Evolutionary conservation across 2,329 filamentous ascomycete species (phyloP), one percentile per base, ranked within the genome.

Genomic region (Grosmannia huntii): DNA sequence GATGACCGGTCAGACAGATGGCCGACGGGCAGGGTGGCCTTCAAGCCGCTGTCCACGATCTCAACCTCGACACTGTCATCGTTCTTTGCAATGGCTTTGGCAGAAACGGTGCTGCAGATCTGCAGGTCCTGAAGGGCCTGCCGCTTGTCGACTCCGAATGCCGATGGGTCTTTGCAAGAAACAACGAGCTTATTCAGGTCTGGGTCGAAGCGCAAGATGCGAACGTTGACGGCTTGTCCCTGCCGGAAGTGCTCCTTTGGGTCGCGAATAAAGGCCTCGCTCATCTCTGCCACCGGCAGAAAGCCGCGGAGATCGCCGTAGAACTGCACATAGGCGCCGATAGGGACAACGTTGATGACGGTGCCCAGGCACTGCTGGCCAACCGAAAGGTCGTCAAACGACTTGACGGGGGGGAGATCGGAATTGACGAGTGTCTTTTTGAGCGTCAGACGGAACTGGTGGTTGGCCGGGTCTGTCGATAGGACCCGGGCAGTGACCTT

Each of bases 371-470:
- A 85, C 66, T 92, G 88, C 69, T 86, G 82, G 12, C 90, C 90
- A 57, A 87, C 78, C 14, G 78, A 73, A 25, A 95, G 82, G 52
- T 86, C 81, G n/a, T 84, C 79, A 66, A 90, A 95, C 16, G 84
- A 81, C 63, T 86, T 83, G 77, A 95, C 87, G 11, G 89, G 80
- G n/a, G 84, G 76, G 0, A 84, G 81, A 58, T 96, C 91, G 0
- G 89, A 94, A 71, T 96, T 95, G 64, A 99, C 83, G 21, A 99
- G 76, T 1, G 89, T 89, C 75, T 97, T 99, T 77, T 97, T 99
- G 64, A 99, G 71, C 0, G 94, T 97, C 63, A 99, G 78, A 36
- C 88, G 86, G 63, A 97, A 80, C 67, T 90, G 86, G 60, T 85
- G 84, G 72, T 86, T 92, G 55, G 81, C 78, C 2, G 82, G 72